Conservation (phyloP, 257 asterid species). For the Solanum etuberosum region DNA sequence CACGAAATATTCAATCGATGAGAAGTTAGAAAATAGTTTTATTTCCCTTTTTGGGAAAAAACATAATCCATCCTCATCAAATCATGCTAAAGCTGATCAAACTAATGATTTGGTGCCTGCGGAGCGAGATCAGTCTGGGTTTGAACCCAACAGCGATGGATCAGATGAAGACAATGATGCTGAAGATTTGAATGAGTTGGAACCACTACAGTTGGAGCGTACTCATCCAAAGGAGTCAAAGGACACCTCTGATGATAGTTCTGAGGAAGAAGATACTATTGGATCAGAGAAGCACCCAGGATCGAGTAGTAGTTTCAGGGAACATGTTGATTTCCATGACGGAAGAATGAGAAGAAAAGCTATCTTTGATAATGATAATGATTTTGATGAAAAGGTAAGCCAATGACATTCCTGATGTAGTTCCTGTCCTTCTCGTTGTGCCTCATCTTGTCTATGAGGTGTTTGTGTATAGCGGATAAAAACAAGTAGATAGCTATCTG, state of each 20-base stretch:
- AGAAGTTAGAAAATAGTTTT: slow-evolving; percentile 65
- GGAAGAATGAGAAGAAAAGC: slow-evolving; percentile 96
- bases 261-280: slow-evolving; percentile 38
- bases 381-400: slow-evolving; percentile 35
- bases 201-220: slow-evolving; percentile 21
- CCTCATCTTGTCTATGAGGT: neutral
- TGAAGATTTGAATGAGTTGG: slow-evolving; percentile 28
- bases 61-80: slow-evolving; percentile 13
- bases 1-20: slow-evolving; percentile 66
- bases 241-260: slow-evolving; percentile 26
- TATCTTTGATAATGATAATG: slow-evolving; percentile 55
- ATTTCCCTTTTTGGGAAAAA: slow-evolving; percentile 58
- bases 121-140: slow-evolving; percentile 22
- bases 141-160: slow-evolving; percentile 26
- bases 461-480: neutral
- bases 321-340: slow-evolving; percentile 48
- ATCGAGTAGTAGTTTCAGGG: slow-evolving; percentile 24
- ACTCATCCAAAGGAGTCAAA: slow-evolving; percentile 1
- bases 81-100: slow-evolving; percentile 13
- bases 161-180: slow-evolving; percentile 38
- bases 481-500: neutral
- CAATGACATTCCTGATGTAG: neutral
- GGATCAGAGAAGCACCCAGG: slow-evolving; percentile 25
- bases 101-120: slow-evolving; percentile 21
- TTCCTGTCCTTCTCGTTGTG: neutral